These are phyloP conservation scores for Cyberlindnera bimundalis DNA, from an alignment of 805 yeast genomes.

Conservation along the genomic window DNA sequence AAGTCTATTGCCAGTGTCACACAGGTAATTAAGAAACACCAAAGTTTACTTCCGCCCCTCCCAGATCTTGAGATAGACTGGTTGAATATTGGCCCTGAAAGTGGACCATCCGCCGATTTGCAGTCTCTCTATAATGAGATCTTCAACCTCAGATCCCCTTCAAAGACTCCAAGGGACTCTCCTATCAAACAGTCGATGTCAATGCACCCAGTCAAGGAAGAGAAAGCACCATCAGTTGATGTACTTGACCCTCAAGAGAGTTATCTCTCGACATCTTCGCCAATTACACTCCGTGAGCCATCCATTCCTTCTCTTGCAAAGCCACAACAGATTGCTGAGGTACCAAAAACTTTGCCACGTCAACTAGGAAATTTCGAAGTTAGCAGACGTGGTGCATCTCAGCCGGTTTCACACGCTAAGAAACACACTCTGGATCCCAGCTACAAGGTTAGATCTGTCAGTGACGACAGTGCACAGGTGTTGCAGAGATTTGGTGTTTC, in stretches of 20 bases:
- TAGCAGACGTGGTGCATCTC: slow-evolving; percentile 20
- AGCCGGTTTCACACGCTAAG: slow-evolving; percentile 18
- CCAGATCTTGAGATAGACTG: slow-evolving; percentile 27
- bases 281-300: background rate
- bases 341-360: slow-evolving; percentile 13
- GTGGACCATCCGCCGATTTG: slow-evolving; percentile 26
- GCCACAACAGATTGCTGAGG: background rate
- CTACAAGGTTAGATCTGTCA: slow-evolving; percentile 17
- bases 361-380: slow-evolving; percentile 17
- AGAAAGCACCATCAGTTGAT: no score
- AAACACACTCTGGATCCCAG: slow-evolving; percentile 27
- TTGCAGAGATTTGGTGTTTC: slow-evolving; percentile 24
- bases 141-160: slow-evolving; percentile 23
- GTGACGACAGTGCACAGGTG: slow-evolving; percentile 21
- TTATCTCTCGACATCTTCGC: slow-evolving; percentile 7
- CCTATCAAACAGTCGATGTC: slow-evolving; percentile 3
- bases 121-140: slow-evolving; percentile 30
- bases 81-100: slow-evolving; percentile 19
- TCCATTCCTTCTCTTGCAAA: background rate
- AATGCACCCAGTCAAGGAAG: no score
- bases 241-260: background rate
- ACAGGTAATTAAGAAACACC: slow-evolving; percentile 19
- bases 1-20: slow-evolving; percentile 16
- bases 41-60: slow-evolving; percentile 29
- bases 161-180: slow-evolving; percentile 9